Conservation (phyloP, 306 rosid species). For the Rosa multiflora region DNA sequence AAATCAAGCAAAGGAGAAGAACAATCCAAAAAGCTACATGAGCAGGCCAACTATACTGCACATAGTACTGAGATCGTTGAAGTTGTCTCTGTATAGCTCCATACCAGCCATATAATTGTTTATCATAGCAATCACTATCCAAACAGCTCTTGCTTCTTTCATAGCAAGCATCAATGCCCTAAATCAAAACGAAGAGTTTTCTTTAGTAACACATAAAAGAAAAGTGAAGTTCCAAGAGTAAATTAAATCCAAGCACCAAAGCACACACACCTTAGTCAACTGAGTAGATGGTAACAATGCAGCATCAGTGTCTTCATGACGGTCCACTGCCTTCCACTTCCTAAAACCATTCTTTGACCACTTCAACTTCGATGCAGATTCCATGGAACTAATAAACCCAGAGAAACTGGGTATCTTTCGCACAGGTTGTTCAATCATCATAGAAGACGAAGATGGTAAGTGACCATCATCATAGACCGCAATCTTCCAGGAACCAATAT, state of each 20-base stretch:
- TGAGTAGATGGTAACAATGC: slow-evolving; percentile 46
- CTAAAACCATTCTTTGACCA: slow-evolving; percentile 78
- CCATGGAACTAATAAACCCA: slow-evolving; percentile 69
- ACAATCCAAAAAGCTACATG: slow-evolving; percentile 55
- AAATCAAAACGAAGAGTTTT: slow-evolving; percentile 7
- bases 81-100: slow-evolving; percentile 83
- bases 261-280: slow-evolving; percentile 54
- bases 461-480: slow-evolving; percentile 54
- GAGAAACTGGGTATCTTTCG: slow-evolving; percentile 89
- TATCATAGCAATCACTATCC: slow-evolving; percentile 63
- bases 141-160: slow-evolving; percentile 70
- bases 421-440: slow-evolving; percentile 44
- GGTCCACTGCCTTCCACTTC: slow-evolving; percentile 61
- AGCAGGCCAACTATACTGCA: slow-evolving; percentile 78
- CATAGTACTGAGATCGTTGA: slow-evolving; percentile 87
- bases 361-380: slow-evolving; percentile 64
- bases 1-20: slow-evolving; percentile 68
- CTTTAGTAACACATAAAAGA: slow-evolving; percentile 10
- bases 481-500: slow-evolving; percentile 77
- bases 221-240: background rate
- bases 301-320: slow-evolving; percentile 46
- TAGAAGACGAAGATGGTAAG: slow-evolving; percentile 34
- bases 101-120: slow-evolving; percentile 85
- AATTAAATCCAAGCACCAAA: background rate
- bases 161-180: slow-evolving; percentile 52